These are phyloP conservation scores for Fusarium redolens DNA, from an alignment of 2,329 filamentous ascomycete species.

Conservation along the genomic window DNA sequence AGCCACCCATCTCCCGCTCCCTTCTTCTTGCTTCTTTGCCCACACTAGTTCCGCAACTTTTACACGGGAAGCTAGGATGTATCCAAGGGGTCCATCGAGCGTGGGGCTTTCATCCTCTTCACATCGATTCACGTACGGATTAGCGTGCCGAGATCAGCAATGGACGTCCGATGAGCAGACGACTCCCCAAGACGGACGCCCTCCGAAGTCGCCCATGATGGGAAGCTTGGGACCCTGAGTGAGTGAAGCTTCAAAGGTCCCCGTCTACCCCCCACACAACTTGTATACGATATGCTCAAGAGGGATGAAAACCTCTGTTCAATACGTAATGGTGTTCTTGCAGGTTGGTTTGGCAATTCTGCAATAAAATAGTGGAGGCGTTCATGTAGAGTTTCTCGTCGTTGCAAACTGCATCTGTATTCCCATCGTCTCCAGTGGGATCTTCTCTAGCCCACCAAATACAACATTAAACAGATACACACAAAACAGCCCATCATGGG, in stretches of 20 bases:
- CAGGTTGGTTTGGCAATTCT: slow-evolving; percentile 4
- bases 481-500: slow-evolving; percentile 18
- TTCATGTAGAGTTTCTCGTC: slow-evolving; percentile 31
- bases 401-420: slow-evolving; percentile 14
- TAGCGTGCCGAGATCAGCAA: slow-evolving; percentile 34
- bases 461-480: background rate
- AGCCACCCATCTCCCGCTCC: background rate
- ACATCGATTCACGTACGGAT: slow-evolving; percentile 8
- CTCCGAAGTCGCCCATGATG: slow-evolving; percentile 34
- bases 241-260: slow-evolving; percentile 7
- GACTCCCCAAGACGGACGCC: slow-evolving; percentile 14
- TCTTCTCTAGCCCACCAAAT: background rate
- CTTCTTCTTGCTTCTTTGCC: background rate
- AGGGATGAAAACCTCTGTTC: background rate
- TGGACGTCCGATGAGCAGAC: background rate
- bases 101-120: slow-evolving; percentile 20
- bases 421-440: slow-evolving; percentile 5
- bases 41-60: slow-evolving; percentile 4
- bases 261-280: slow-evolving; percentile 26
- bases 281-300: slow-evolving; percentile 1
- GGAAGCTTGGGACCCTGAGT: slow-evolving; percentile 12
- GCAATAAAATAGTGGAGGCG: slow-evolving; percentile 34
- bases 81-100: slow-evolving; percentile 14
- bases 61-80: slow-evolving; percentile 9
- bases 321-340: slow-evolving; percentile 43